These are phyloP conservation scores for Mycena vulgaris DNA, from an alignment of 768 basidiomycete genomes.

Conservation along the genomic window DNA sequence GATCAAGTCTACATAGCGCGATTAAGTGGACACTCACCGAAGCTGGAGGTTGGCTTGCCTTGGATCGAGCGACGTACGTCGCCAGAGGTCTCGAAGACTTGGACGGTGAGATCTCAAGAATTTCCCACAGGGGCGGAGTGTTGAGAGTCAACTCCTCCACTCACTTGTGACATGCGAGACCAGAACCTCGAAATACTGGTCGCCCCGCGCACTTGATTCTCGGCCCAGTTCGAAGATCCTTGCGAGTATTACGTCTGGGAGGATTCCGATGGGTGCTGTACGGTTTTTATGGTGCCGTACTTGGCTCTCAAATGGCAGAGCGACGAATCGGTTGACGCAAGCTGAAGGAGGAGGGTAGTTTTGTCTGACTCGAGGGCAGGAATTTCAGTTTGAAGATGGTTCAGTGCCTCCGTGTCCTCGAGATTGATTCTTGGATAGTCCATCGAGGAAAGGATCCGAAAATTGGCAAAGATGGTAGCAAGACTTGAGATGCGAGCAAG, in stretches of 20 bases:
- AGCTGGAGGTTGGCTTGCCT: not conserved
- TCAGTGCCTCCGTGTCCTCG: not conserved
- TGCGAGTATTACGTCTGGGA: slow-evolving; percentile 31
- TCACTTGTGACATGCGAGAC: slow-evolving; percentile 37
- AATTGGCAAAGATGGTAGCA: too few species aligned
- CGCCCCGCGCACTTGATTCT: slow-evolving; percentile 19
- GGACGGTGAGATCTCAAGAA: slow-evolving; percentile 23
- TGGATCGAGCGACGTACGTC: slow-evolving; percentile 26
- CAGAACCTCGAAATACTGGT: slow-evolving; percentile 33
- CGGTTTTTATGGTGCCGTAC: slow-evolving; percentile 19
- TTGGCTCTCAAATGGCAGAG: slow-evolving; percentile 11
- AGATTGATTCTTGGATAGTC: not conserved
- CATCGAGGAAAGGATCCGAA: slow-evolving; percentile 12
- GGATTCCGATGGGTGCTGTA: slow-evolving; percentile 5
- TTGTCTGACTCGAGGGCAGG: not conserved
- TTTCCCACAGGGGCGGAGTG: slow-evolving; percentile 38
- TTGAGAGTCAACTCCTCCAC: slow-evolving; percentile 39
- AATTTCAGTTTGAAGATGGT: slow-evolving; percentile 14
- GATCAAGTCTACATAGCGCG: slow-evolving; percentile 1
- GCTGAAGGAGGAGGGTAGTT: slow-evolving; percentile 5
- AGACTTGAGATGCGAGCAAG: too few species aligned
- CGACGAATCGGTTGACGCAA: slow-evolving; percentile 11
- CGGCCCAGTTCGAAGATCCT: slow-evolving; percentile 29
- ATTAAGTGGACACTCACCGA: not conserved
- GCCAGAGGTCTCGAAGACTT: slow-evolving; percentile 12